phyloP scores from a whole-genome alignment of 2,329 filamentous ascomycete species.

The Apiospora kogelbergensis region DNA sequence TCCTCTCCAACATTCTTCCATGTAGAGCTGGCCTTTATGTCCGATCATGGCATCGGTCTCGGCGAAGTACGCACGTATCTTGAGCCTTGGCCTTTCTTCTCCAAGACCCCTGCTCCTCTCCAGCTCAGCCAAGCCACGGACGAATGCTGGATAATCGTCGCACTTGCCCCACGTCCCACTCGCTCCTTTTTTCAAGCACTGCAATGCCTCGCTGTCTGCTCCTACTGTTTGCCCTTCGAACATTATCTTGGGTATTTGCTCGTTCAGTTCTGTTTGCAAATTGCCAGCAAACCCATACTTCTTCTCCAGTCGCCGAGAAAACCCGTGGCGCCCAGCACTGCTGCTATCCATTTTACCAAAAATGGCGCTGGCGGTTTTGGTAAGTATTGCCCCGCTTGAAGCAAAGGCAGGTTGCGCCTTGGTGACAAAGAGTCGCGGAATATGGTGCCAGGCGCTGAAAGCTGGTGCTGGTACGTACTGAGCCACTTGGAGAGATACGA shows the following conservation, averaged over 20 bases:
- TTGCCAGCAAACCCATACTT: background rate
- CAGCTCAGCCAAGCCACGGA: background rate
- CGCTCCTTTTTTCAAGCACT: constrained; percentile 3
- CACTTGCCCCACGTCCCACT: background rate
- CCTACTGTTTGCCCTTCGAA: background rate
- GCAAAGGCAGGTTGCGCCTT: constrained; percentile 1
- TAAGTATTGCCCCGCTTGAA: background rate
- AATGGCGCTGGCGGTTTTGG: background rate
- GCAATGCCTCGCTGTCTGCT: background rate
- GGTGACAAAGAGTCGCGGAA: background rate
- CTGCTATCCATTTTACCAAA: background rate
- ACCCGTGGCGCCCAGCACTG: background rate
- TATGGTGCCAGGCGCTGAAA: constrained; percentile 2
- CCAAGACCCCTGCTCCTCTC: background rate
- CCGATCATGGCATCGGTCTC: background rate
- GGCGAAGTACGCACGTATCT: background rate
- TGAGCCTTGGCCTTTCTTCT: background rate
- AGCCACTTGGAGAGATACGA: background rate
- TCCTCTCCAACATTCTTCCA: background rate
- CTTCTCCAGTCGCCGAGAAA: background rate
- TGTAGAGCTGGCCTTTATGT: background rate
- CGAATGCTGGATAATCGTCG: background rate
- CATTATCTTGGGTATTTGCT: background rate
- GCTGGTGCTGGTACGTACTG: background rate
- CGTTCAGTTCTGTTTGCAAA: background rate